Evolutionary conservation across 169 alveolate genomes (phyloP).

Genomic region (Cryptosporidium sp.): DNA sequence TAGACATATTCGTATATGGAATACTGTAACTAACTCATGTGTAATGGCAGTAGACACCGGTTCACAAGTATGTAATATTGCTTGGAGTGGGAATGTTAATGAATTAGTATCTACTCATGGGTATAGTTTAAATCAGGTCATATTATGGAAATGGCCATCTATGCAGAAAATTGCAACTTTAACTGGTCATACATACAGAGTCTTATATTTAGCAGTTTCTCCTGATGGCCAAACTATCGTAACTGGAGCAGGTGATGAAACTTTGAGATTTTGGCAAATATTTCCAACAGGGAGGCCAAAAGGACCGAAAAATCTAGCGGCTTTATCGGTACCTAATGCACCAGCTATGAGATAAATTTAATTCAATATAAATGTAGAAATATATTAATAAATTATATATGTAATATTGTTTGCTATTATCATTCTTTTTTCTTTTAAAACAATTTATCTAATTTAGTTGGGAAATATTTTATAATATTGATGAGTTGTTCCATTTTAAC

Average conservation of each 20-base stretch:
- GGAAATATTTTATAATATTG: background rate
- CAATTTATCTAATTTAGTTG: background rate
- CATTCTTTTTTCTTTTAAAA: background rate
- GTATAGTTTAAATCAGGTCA: slow-evolving; percentile 91
- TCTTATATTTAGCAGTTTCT: slow-evolving; percentile 92
- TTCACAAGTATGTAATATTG: slow-evolving; percentile 94
- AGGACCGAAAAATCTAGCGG: slow-evolving; percentile 75
- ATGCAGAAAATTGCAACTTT: slow-evolving; percentile 85
- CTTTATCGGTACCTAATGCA: slow-evolving; percentile 69
- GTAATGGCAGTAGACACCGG: slow-evolving; percentile 91
- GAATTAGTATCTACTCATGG: slow-evolving; percentile 97
- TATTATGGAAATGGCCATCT: slow-evolving; percentile 94
- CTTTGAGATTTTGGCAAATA: slow-evolving; percentile 94
- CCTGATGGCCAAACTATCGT: slow-evolving; percentile 95
- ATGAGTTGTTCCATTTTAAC: background rate
- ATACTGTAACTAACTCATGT: slow-evolving; percentile 88
- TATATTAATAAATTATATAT: slow-evolving; percentile 2
- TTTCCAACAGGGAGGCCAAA: slow-evolving; percentile 84
- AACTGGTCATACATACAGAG: slow-evolving; percentile 94
- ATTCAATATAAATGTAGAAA: background rate
- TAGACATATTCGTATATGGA: slow-evolving; percentile 95
- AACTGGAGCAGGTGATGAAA: slow-evolving; percentile 96
- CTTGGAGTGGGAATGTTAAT: slow-evolving; percentile 91
- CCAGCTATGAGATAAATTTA: slow-evolving; percentile 65
- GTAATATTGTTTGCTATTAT: background rate